Percentiles rank a stretch among this genome's conserved stretches.
phyloP scores from a whole-genome alignment of 257 asterid species.

The Phtheirospermum japonicum region DNA sequence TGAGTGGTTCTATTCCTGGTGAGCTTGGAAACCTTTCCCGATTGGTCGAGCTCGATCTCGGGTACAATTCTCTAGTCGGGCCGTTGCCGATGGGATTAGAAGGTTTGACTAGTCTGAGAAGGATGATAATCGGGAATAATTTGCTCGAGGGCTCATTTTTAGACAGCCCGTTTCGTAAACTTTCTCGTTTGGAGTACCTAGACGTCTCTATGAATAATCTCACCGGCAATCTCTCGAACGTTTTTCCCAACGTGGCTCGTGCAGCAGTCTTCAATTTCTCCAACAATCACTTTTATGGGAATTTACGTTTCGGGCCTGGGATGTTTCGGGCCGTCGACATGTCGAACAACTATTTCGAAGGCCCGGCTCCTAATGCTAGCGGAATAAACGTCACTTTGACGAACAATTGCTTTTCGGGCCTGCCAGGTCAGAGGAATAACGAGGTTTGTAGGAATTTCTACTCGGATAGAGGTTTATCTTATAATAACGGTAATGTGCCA shows the following conservation, averaged over 20 bases:
- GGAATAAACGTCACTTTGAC: conserved; percentile 14
- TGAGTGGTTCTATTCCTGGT: conserved; percentile 31
- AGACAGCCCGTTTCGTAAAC: conserved; percentile 30
- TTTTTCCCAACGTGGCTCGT: conserved; percentile 23
- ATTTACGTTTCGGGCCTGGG: conserved; percentile 28
- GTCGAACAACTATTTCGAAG: conserved; percentile 53
- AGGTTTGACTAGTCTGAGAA: conserved; percentile 38
- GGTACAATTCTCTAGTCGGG: conserved; percentile 33
- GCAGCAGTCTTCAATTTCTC: conserved; percentile 50
- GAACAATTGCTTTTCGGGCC: conserved; percentile 44
- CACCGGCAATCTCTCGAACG: conserved; percentile 44
- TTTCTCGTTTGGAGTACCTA: conserved; percentile 33
- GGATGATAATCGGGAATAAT: conserved; percentile 43
- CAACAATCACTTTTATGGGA: conserved; percentile 57
- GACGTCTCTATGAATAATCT: conserved; percentile 62
- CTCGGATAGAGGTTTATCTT: conserved; percentile 27
- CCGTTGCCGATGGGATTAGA: conserved; percentile 20
- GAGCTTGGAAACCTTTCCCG: conserved; percentile 5
- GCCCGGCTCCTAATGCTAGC: conserved; percentile 36
- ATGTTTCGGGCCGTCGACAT: conserved; percentile 39
- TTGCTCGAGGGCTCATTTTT: conserved; percentile 40
- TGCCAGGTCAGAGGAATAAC: conserved; percentile 36
- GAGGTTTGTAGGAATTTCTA: conserved; percentile 48
- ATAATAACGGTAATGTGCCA: background rate
- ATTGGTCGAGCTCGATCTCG: conserved; percentile 49